Base-by-base conservation (phyloP, 768 basidiomycete genomes). In the Tricholoma sp. region DNA sequence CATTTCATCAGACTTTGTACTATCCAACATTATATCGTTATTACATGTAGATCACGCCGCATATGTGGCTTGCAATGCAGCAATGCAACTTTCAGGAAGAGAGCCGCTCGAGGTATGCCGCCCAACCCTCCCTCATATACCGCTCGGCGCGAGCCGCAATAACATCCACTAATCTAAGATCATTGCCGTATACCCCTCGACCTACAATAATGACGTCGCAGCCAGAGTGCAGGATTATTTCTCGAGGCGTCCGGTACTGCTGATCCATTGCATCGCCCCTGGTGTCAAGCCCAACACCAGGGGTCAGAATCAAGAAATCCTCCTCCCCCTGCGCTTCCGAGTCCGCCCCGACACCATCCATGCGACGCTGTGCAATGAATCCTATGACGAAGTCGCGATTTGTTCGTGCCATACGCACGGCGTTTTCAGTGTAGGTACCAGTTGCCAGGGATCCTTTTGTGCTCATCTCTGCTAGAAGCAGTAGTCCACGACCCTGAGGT, bases 141-240 rank as follows among this genome's bases (percentile, higher is more conserved):
- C 86, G 79, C 67, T 89, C 83, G n/a, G 94, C 93, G 67, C 92
- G 88, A 18, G 69, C 74, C 31, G 77, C 74, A 34, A 85, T 82
- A 12, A 69, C 66, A 10, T 74, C 73, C 1, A 79, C 72, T 35
- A 79, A 71, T 29, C 70, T 76, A 47, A 70, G 69, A 58, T 78
- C 76, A 53, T 79, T 78, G 18, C 91, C 93, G 70, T 97, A 95
- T 37, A 99, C 87, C 0, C 97, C 97, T 58, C 97, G 78, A 27
- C 97, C 97, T 47, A 99, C 97, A 58, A 99, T 98, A 67, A 98
- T 98, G 19, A 98, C 82, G 73, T 99, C 97, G 69, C 91, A 91
- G 27, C 94, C 95, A 46, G 81, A 82, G 46, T 88, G 84, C 16
- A 82, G 67, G 27, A 99, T 76, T 22, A 95, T 95, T 69, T 95